Evolutionary conservation across 2,329 filamentous ascomycete species (phyloP), one percentile per base, ranked within the genome.

Genomic region (Fusarium ambrosium): DNA sequence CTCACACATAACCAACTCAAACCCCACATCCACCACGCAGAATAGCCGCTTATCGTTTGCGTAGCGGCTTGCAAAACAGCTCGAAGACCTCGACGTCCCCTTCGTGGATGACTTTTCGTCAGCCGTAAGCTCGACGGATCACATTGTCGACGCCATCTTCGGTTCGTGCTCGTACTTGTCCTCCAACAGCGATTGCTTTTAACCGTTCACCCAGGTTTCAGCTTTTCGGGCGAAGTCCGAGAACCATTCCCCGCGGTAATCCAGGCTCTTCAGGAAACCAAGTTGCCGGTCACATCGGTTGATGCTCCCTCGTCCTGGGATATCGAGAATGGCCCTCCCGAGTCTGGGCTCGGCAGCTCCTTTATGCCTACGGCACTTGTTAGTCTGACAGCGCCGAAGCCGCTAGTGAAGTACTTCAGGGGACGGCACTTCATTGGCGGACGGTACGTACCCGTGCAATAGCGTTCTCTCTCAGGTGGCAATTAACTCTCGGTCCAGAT

Each of bases 221-320:
- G 93, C 70, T 99, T 99, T 85, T 92, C 92, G 2, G 96, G 95
- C 8, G 92, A 97, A 74, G 92, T 99, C 63, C 92, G 97, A n/a
- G 94, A 97, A 75, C 97, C 97, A 1, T 99, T 98, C 80, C 92
- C 92, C 1, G 88, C 88, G 0, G 93, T 98, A 16, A 97, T 99
- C 77, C 86, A 89, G 70, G 91, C 93, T 9, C 87, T 99, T 41
- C 90, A 95, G 76, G 88, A 92, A 48, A 93, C 93, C 6, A 88
- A 88, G 29, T 80, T 97, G 9, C 94, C 95, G 0, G 93, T 98
- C 0, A 92, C 97, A 4, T 93, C 95, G 4, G 94, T 99, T 24
- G 97, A 99, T 84, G 95, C 94, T 8, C 97, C 97, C 1, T 97
- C 94, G 36, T 97, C 94, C 2, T 99, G 97, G 97, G 92, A 97